Evolutionary conservation across 768 basidiomycete species (phyloP), one percentile per base, ranked within the genome.

Genomic region (Neoboletus subvelutipes): DNA sequence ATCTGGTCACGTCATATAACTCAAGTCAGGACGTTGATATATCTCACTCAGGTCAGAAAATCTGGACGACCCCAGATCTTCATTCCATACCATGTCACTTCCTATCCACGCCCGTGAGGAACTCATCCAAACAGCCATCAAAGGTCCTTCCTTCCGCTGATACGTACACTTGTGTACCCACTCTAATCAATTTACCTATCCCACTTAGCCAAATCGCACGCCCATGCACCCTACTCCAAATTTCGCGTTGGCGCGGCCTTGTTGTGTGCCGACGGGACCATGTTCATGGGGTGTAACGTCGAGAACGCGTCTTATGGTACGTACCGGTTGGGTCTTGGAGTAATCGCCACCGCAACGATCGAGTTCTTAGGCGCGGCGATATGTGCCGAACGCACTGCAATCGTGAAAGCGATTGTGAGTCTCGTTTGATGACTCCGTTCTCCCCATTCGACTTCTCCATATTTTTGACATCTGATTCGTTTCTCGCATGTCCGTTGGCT

Each of bases 231-330:
- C 0, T 98, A 97, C 74, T 94, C 93, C 29, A 87, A 92, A 31
- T 97, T 99, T 68, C 85, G 88, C 9, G 96, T 98, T 17, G 96
- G 96, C 0, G 95, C 94, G 0, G 91, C 94, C 1, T 73, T 98
- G 12, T 73, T 98, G 18, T 76, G 86, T 2, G 67, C 80, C 0
- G 83, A 88, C 41, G 92, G 91, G 0, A 71, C 76, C 10, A 82
- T 96, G 22, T 83, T 96, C 57, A 87, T 83, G 58, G 94, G 96
- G 6, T 87, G 89, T 31, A 98, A 97, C 70, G 81, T 98, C 58
- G 97, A 99, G 76, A 98, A 97, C 65, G 94, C 93, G 0, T 88
- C 90, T 0, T 92, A 92, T 65, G 94, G 95, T 94, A 56, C n/a
- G 77, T 18, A 18, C 36, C 4, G 1, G 8, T 7, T 13, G 15